phyloP scores from a whole-genome alignment of 805 yeast genomes.

The Clavispora vitiphila region DNA sequence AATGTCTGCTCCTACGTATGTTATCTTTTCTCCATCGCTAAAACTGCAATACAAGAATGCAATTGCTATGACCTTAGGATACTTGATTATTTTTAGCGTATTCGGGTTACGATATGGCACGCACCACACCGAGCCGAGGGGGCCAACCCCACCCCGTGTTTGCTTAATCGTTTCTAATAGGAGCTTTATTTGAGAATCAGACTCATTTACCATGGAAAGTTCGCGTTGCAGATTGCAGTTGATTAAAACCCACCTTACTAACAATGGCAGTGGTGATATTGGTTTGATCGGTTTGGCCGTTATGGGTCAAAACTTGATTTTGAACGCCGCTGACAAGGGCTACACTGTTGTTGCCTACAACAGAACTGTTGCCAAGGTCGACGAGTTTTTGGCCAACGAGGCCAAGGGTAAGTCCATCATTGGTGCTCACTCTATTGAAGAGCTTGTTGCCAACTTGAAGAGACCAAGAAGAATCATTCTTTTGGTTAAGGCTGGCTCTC shows the following conservation, averaged over 20 bases:
- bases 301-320: constrained; percentile 97
- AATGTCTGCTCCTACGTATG: constrained; percentile 44
- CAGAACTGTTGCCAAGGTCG: constrained; percentile 96
- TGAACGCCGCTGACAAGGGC: constrained; percentile 98
- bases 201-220: background rate
- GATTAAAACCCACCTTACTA: constrained; percentile 14
- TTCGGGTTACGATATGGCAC: background rate
- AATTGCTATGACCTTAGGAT: background rate
- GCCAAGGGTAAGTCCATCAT: constrained; percentile 96
- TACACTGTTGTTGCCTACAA: constrained; percentile 97
- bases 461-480: constrained; percentile 94
- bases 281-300: constrained; percentile 99
- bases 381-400: constrained; percentile 86
- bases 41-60: background rate
- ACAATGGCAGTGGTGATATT: constrained; percentile 71
- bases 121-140: background rate
- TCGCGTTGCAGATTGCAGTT: background rate
- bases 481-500: constrained; percentile 93
- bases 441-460: constrained; percentile 82
- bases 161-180: background rate
- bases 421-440: constrained; percentile 92
- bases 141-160: background rate
- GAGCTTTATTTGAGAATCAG: background rate
- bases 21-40: constrained; percentile 4
- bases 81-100: background rate